These are phyloP conservation scores for Lactuca saligna DNA, from an alignment of 129 eudicot species.

Conservation along the genomic window DNA sequence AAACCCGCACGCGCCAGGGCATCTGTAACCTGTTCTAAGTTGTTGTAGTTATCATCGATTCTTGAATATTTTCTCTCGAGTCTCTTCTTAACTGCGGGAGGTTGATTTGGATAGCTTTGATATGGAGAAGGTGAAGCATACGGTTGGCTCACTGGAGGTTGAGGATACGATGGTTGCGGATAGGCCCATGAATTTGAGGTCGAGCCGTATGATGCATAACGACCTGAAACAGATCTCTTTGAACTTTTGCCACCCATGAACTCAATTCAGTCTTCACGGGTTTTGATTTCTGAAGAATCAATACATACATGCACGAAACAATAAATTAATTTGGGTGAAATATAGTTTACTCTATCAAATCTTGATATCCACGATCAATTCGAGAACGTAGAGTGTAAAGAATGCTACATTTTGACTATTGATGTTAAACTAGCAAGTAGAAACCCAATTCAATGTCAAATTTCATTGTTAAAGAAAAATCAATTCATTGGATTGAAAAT, in stretches of 20 bases:
- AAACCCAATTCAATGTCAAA: neutral
- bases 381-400: neutral
- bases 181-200: constrained; percentile 46
- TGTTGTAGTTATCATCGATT: constrained; percentile 68
- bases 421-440: neutral
- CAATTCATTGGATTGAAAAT: neutral
- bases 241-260: constrained; percentile 77
- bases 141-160: constrained; percentile 46
- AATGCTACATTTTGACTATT: constrained; percentile 6
- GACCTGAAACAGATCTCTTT: constrained; percentile 52
- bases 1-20: constrained; percentile 83
- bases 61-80: constrained; percentile 65
- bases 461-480: neutral
- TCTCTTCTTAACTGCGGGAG: constrained; percentile 45
- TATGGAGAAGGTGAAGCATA: constrained; percentile 46
- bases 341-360: neutral
- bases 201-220: constrained; percentile 58
- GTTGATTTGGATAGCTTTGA: constrained; percentile 43
- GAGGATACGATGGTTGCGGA: constrained; percentile 48
- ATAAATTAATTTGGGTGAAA: neutral
- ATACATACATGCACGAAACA: neutral
- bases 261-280: constrained; percentile 25
- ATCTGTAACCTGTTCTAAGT: constrained; percentile 74
- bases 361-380: neutral
- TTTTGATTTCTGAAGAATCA: constrained; percentile 22